Percentiles rank a stretch among this genome's conserved stretches.
Conservation (phyloP, 306 rosid genomes). For the Lupinus albus region DNA sequence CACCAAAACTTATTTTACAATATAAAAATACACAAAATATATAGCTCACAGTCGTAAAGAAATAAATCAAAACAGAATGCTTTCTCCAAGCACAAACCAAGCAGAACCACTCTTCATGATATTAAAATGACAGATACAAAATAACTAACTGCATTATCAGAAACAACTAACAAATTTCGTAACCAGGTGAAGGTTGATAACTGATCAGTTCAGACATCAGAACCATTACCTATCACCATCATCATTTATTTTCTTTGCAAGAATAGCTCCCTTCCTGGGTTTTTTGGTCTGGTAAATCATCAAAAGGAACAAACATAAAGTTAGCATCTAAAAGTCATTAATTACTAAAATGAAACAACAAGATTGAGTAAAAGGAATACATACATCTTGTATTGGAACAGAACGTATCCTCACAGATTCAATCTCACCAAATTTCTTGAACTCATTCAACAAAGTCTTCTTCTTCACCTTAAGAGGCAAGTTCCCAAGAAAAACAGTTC, state of each 20-base stretch:
- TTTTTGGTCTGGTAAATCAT: conserved; percentile 68
- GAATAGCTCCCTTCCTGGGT: conserved; percentile 85
- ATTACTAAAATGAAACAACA: background rate
- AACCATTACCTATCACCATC: conserved; percentile 69
- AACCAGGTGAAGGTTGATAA: background rate
- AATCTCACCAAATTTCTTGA: conserved; percentile 80
- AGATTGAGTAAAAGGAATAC: conserved; percentile 38
- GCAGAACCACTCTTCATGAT: background rate
- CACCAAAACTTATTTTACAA: background rate
- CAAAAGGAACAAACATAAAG: conserved; percentile 1
- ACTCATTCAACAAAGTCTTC: conserved; percentile 74
- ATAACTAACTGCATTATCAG: conserved; percentile 12
- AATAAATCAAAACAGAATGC: conserved; percentile 8
- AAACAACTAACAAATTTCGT: conserved; percentile 7
- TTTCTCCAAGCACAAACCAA: background rate
- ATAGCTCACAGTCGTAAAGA: background rate
- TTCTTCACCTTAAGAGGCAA: conserved; percentile 77
- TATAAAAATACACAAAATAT: conserved; percentile 22
- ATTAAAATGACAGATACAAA: conserved; percentile 10
- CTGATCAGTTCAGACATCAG: conserved; percentile 12
- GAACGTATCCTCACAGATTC: conserved; percentile 95
- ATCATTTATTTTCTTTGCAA: conserved; percentile 70
- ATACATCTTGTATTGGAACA: conserved; percentile 81
- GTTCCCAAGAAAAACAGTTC: conserved; percentile 94
- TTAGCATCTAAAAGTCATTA: background rate